Conservation (phyloP, 164 flowering plant genomes). For the Magnolia kwangsiensis region DNA sequence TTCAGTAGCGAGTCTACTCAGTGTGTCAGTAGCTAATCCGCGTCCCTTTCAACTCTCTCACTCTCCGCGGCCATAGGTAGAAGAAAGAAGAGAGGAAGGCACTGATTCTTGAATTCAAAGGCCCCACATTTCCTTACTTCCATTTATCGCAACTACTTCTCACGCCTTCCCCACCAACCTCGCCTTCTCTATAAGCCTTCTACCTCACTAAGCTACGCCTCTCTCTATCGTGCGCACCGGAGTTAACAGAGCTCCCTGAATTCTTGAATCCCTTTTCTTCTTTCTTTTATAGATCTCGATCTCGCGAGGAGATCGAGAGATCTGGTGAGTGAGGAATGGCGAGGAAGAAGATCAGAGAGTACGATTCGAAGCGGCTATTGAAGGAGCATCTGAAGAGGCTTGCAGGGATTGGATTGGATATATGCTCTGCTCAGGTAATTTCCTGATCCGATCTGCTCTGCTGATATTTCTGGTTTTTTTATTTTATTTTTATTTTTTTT, state of each 20-base stretch:
- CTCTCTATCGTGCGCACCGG: background rate
- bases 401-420: constrained; percentile 43
- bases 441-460: no score
- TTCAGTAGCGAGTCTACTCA: no score
- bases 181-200: background rate
- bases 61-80: background rate
- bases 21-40: no score
- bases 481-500: no score
- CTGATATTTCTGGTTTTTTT: no score
- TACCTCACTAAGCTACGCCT: background rate
- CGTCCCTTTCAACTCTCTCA: no score
- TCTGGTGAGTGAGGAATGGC: constrained; percentile 33
- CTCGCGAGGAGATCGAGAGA: background rate
- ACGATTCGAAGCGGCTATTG: constrained; percentile 66
- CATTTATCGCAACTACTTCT: background rate
- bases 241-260: background rate
- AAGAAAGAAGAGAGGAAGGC: background rate
- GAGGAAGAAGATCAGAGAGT: constrained; percentile 79
- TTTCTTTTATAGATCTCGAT: background rate
- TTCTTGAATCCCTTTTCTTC: background rate
- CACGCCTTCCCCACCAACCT: background rate
- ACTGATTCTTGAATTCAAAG: background rate
- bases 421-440: constrained; percentile 55
- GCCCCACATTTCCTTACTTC: background rate
- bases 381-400: constrained; percentile 60